Conservation (phyloP, 2,329 filamentous ascomycete genomes). For the Diatrype stigma region DNA sequence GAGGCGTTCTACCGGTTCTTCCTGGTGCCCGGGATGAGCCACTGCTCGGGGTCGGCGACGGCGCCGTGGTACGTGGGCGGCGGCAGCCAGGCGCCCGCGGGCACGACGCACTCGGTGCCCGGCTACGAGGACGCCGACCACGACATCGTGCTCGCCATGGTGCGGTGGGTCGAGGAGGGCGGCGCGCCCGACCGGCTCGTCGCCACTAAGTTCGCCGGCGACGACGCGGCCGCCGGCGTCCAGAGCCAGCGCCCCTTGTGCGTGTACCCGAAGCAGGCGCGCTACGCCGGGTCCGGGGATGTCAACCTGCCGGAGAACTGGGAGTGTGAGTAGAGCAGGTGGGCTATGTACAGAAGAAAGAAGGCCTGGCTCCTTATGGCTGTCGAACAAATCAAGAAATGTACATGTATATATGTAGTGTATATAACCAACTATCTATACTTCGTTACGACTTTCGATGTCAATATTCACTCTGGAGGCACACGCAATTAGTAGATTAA, state of each 20-base stretch:
- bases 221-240: constrained; percentile 25
- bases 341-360: too few relatives aligned
- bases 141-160: constrained; percentile 38
- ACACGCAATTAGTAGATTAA: too few relatives aligned
- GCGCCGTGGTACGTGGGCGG: constrained; percentile 25
- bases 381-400: too few relatives aligned
- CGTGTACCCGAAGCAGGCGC: constrained; percentile 12
- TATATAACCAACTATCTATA: too few relatives aligned
- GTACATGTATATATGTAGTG: too few relatives aligned
- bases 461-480: too few relatives aligned
- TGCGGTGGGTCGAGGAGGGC: constrained; percentile 44
- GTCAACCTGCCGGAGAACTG: constrained; percentile 12
- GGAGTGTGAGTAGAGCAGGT: constrained; percentile 2
- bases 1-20: constrained; percentile 32
- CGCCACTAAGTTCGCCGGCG: constrained; percentile 35
- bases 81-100: constrained; percentile 10
- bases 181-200: constrained; percentile 26
- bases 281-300: constrained; percentile 9
- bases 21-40: constrained; percentile 43
- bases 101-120: constrained; percentile 39
- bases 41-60: constrained; percentile 37
- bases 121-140: constrained; percentile 14
- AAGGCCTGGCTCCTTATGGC: too few relatives aligned
- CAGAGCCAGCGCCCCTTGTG: constrained; percentile 19
- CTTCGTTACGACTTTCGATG: too few relatives aligned